phyloP scores from a whole-genome alignment of 177 flowering plant genomes.

The Vitis hybrid region DNA sequence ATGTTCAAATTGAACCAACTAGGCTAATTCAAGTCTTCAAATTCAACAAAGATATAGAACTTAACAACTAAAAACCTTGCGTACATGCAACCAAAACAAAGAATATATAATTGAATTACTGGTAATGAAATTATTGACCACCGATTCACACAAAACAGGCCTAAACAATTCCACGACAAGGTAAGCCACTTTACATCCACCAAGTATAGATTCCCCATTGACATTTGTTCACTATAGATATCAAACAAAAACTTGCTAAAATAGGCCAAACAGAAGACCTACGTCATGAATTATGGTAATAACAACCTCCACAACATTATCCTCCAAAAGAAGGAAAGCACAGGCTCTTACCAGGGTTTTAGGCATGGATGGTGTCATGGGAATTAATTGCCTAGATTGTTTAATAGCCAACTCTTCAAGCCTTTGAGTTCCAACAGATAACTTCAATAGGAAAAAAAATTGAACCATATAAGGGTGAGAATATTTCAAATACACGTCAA shows the following conservation, averaged over 20 bases:
- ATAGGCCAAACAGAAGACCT: not conserved
- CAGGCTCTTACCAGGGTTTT: slow-evolving; percentile 17
- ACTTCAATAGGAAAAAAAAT: slow-evolving; percentile 5
- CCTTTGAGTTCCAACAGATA: slow-evolving; percentile 27
- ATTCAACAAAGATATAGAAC: too few relatives aligned
- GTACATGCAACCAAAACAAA: too few relatives aligned
- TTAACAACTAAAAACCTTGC: too few relatives aligned
- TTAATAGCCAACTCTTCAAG: slow-evolving; percentile 28
- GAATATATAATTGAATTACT: too few relatives aligned
- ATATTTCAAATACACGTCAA: not conserved
- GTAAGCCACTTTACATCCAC: not conserved
- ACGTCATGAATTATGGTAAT: not conserved
- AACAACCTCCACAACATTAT: not conserved
- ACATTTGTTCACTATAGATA: not conserved
- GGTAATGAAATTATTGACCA: not conserved
- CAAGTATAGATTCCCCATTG: not conserved
- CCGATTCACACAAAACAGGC: not conserved
- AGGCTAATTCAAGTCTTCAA: too few relatives aligned
- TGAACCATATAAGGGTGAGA: not conserved
- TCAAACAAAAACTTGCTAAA: not conserved
- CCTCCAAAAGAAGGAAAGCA: not conserved
- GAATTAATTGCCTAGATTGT: slow-evolving; percentile 32
- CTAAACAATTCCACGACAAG: not conserved
- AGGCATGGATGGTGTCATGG: slow-evolving; percentile 23
- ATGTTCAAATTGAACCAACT: too few relatives aligned